Evolutionary conservation across 495 filamentous ascomycete species (phyloP), one percentile per base, ranked within the genome.

Genomic region (Penicillium nucicola): DNA sequence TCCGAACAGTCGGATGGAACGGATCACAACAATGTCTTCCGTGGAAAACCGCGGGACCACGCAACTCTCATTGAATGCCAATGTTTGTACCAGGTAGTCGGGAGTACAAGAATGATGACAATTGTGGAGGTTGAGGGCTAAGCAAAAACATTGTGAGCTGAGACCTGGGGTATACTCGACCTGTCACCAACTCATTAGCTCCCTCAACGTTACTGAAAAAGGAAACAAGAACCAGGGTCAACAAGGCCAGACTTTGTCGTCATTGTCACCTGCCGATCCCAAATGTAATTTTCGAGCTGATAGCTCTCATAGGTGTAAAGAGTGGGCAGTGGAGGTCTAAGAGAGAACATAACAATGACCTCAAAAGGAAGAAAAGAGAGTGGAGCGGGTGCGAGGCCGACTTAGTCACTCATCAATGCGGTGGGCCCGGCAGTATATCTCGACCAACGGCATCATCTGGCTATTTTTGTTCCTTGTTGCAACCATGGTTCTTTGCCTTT

Each of bases 401-500:
- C 35, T 42, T 48, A 50, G 25, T 57, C 46, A 54, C n/a, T 52
- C 40, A 39, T 31, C 40, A 45, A 43, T 38, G 31, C 17, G 34
- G 56, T 56, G 45, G 52, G 42, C 42, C 32, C 41, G 4, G 14
- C 30, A 28, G 33, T 20, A 20, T 32, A n/a, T 9, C 12, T 48
- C 35, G 18, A 18, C 60, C 60, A 63, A 60, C 50, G 32, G 42
- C 4, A 48, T 15, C 17, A 15, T 4, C 14, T 14, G 23, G 31
- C 41, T 60, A 53, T 60, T 60, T 60, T 47, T 55, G 41, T 52
- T 32, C 42, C 6, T 47, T 42, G 20, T 43, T 48, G 19, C 48
- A 50, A 38, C 57, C 50, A 48, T 20, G 23, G 15, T 7, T 35
- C 40, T n/a, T 47, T 38, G 1, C 5, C 2, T n/a, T n/a, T 28